phyloP scores from a whole-genome alignment of 331 rosid species.

The Phaseolus coccineus region DNA sequence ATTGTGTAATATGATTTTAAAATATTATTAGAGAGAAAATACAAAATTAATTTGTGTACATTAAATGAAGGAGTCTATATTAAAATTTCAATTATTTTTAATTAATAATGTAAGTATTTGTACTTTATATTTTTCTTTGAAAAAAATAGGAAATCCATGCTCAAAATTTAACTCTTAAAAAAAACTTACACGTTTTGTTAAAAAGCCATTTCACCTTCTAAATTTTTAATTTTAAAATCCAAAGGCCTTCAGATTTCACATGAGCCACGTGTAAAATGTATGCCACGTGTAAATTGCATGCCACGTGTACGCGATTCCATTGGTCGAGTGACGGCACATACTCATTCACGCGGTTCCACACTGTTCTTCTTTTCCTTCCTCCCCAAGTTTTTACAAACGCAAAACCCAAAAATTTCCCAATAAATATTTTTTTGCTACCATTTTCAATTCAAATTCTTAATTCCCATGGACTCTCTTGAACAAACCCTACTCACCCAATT shows the following conservation, averaged over 20 bases:
- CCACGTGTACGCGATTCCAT: slow-evolving; percentile 33
- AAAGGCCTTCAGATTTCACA: neutral
- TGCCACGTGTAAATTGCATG: slow-evolving; percentile 1
- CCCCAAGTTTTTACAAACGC: slow-evolving; percentile 21
- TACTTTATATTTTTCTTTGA: too few species aligned
- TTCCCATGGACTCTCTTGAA: slow-evolving; percentile 31
- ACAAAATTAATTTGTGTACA: too few species aligned
- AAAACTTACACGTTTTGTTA: too few species aligned
- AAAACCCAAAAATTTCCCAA: neutral
- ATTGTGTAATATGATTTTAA: too few species aligned
- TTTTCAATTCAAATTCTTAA: neutral
- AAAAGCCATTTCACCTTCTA: too few species aligned
- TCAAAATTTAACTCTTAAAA: too few species aligned
- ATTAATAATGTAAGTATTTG: too few species aligned
- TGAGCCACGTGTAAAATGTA: neutral
- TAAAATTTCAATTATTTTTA: too few species aligned
- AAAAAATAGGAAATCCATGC: too few species aligned
- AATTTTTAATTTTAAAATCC: too few species aligned
- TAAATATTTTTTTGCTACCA: neutral
- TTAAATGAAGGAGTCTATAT: too few species aligned
- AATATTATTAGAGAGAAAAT: too few species aligned
- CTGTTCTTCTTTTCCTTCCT: slow-evolving; percentile 15
- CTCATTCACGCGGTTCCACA: slow-evolving; percentile 10
- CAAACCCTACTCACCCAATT: slow-evolving; percentile 3
- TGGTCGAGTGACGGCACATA: slow-evolving; percentile 36